Percentiles rank a stretch among this genome's conserved stretches.
phyloP scores from a whole-genome alignment of 2,329 filamentous ascomycete genomes.

The Eurotiales sp. region DNA sequence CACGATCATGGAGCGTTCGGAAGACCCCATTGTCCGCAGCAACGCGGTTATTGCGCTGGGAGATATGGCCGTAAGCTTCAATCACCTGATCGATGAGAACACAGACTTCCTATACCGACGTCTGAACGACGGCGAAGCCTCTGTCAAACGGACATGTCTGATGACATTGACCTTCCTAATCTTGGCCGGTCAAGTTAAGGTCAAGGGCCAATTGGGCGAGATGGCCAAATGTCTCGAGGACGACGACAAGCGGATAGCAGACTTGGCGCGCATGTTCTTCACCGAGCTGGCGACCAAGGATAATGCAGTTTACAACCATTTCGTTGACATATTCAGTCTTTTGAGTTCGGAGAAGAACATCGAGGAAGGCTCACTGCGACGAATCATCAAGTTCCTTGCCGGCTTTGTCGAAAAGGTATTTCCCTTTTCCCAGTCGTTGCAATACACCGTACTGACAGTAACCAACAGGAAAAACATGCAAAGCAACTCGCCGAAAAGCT shows the following conservation, averaged over 20 bases:
- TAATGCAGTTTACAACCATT: conserved; percentile 98
- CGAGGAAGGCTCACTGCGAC: conserved; percentile 78
- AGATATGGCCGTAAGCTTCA: conserved; percentile 99
- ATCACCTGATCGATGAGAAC: conserved; percentile 98
- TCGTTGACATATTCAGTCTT: conserved; percentile 97
- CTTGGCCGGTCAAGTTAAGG: conserved; percentile 95
- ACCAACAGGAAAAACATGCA: conserved; percentile 82
- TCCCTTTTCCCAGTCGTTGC: background rate
- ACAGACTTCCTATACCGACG: conserved; percentile 96
- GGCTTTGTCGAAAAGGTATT: conserved; percentile 96
- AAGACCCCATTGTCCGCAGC: conserved; percentile 86
- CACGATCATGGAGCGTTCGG: conserved; percentile 93
- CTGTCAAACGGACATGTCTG: conserved; percentile 92
- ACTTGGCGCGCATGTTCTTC: conserved; percentile 97
- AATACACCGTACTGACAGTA: conserved; percentile 3
- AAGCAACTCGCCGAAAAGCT: conserved; percentile 91
- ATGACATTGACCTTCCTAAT: conserved; percentile 99
- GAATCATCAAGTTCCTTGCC: conserved; percentile 87
- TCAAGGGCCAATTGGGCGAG: conserved; percentile 96
- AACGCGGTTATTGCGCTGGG: conserved; percentile 96
- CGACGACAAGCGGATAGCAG: conserved; percentile 87
- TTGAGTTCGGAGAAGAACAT: conserved; percentile 76
- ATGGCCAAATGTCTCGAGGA: conserved; percentile 99
- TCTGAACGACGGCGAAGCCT: conserved; percentile 80
- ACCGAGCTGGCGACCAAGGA: conserved; percentile 96